These are phyloP conservation scores for Quaeritorhiza haematococci DNA, from an alignment of 371 early-diverging fungal species.

Conservation along the genomic window DNA sequence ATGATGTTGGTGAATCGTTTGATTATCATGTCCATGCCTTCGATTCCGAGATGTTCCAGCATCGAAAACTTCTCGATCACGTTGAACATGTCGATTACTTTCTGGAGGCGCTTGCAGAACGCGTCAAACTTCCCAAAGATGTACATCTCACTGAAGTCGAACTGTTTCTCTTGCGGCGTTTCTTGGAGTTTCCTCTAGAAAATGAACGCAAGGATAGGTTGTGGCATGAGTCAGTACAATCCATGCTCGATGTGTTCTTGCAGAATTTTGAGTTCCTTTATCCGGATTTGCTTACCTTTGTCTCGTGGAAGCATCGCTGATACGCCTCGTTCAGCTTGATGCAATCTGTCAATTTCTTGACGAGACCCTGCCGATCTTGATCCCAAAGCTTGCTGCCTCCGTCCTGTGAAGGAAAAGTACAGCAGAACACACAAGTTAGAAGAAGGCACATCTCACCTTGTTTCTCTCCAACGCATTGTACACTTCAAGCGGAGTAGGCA, in stretches of 20 bases:
- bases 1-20: constrained; percentile 50
- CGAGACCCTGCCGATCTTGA: constrained; percentile 43
- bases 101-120: constrained; percentile 58
- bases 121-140: constrained; percentile 65
- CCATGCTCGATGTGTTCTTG: not conserved
- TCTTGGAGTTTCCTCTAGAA: constrained; percentile 50
- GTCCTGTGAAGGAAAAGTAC: constrained; percentile 10
- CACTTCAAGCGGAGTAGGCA: not conserved
- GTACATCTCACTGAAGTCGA: constrained; percentile 66
- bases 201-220: not conserved
- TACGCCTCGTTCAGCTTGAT: constrained; percentile 55
- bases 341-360: constrained; percentile 48
- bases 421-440: too few species aligned
- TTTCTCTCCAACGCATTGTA: not conserved
- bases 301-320: constrained; percentile 55
- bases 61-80: constrained; percentile 55
- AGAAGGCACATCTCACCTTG: not conserved
- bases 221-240: not conserved
- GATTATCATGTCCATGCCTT: constrained; percentile 53
- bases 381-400: constrained; percentile 60
- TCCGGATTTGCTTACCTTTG: constrained; percentile 32
- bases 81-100: constrained; percentile 58
- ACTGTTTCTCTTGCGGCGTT: constrained; percentile 54
- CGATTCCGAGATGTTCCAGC: constrained; percentile 48
- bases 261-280: not conserved